Conservation (phyloP, 2,329 filamentous ascomycete genomes). For the Dendryphion nanum region DNA sequence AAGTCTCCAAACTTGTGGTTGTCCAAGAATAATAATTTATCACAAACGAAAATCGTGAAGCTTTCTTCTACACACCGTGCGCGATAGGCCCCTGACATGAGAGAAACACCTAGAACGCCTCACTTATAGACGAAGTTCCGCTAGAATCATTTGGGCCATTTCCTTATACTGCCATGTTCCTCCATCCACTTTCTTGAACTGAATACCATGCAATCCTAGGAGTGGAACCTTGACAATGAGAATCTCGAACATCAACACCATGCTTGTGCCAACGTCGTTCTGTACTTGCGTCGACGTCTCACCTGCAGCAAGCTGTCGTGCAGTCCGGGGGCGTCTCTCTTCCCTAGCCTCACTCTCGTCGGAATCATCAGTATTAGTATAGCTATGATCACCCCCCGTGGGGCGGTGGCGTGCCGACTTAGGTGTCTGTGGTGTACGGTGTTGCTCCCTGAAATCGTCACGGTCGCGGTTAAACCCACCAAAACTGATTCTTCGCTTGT, state of each 20-base stretch:
- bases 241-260: conserved; percentile 89
- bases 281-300: conserved; percentile 93
- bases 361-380: conserved; percentile 83
- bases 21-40: conserved; percentile 6
- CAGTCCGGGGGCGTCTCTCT: conserved; percentile 34
- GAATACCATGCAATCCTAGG: conserved; percentile 88
- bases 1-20: background rate
- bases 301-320: conserved; percentile 57
- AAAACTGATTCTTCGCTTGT: conserved; percentile 81
- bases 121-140: conserved; percentile 71
- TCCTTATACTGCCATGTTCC: conserved; percentile 99
- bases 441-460: conserved; percentile 68
- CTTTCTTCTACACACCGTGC: too few relatives aligned
- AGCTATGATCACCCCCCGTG: conserved; percentile 63
- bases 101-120: conserved; percentile 12
- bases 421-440: conserved; percentile 52
- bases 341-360: conserved; percentile 68
- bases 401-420: conserved; percentile 46
- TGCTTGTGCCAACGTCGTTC: conserved; percentile 79
- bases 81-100: too few relatives aligned
- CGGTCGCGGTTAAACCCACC: conserved; percentile 69
- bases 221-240: conserved; percentile 96
- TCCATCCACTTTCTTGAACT: conserved; percentile 94
- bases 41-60: conserved; percentile 33
- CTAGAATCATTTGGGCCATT: conserved; percentile 93